phyloP scores from a whole-genome alignment of 805 yeast genomes.

The Nematodospora valgi region DNA sequence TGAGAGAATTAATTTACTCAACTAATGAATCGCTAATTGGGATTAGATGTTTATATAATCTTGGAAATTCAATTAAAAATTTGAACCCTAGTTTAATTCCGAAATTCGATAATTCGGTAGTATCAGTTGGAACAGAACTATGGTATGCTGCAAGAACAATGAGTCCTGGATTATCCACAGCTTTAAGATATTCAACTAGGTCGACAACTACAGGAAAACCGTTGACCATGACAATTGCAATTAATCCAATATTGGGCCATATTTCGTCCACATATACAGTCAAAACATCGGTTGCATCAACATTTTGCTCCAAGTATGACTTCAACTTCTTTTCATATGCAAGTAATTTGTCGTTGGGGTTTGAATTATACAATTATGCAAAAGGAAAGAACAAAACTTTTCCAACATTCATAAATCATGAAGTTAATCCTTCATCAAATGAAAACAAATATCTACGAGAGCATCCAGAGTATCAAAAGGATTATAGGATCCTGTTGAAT shows the following conservation, averaged over 20 bases:
- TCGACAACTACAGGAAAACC: constrained; percentile 89
- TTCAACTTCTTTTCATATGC: constrained; percentile 89
- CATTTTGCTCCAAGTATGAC: constrained; percentile 81
- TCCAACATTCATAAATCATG: constrained; percentile 7
- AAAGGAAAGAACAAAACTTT: constrained; percentile 6
- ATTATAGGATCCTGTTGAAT: background rate
- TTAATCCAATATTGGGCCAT: constrained; percentile 89
- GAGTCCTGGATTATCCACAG: constrained; percentile 88
- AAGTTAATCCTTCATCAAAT: constrained; percentile 4
- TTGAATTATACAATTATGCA: constrained; percentile 69
- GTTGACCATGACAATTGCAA: constrained; percentile 76
- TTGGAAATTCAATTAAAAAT: constrained; percentile 34
- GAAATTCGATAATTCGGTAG: constrained; percentile 57
- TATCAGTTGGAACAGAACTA: constrained; percentile 77
- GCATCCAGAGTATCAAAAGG: background rate
- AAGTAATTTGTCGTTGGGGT: constrained; percentile 81
- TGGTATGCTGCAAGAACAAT: constrained; percentile 84
- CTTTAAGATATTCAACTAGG: constrained; percentile 79
- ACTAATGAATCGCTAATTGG: constrained; percentile 85
- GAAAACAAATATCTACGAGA: constrained; percentile 3
- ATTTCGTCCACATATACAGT: constrained; percentile 84
- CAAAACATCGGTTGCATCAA: constrained; percentile 68
- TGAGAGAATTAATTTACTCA: constrained; percentile 75
- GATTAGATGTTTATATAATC: constrained; percentile 70
- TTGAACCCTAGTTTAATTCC: constrained; percentile 36